Conservation (phyloP, 805 yeast genomes). For the Pichia nanzhaoensis region DNA sequence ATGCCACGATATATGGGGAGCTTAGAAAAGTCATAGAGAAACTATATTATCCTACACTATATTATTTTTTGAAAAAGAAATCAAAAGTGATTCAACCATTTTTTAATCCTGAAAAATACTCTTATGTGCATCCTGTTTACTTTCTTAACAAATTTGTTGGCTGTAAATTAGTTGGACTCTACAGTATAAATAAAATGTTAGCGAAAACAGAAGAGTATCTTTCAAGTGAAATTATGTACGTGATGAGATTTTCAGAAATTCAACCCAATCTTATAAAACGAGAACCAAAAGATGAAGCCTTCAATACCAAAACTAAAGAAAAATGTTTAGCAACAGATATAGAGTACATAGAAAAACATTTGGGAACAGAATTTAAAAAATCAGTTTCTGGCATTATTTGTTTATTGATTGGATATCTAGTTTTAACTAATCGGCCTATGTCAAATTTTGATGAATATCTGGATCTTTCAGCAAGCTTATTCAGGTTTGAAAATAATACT, state of each 20-base stretch:
- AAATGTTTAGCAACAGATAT: neutral
- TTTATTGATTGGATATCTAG: conserved; percentile 6
- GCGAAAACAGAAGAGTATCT: neutral
- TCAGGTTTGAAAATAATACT: neutral
- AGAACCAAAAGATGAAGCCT: neutral
- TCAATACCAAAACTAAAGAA: neutral
- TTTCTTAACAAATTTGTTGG: conserved; percentile 6
- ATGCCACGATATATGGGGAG: conserved; percentile 7
- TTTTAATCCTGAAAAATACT: conserved; percentile 6
- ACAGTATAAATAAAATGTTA: conserved; percentile 6
- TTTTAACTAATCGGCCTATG: conserved; percentile 4
- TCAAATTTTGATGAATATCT: conserved; percentile 3
- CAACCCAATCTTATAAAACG: neutral
- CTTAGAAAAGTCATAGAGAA: conserved; percentile 5
- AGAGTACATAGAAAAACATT: neutral
- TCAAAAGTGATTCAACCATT: conserved; percentile 2
- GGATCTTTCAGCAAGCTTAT: neutral
- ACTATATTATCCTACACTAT: conserved; percentile 8
- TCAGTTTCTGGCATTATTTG: conserved; percentile 4
- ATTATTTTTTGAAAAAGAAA: conserved; percentile 5
- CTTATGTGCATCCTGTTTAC: conserved; percentile 9
- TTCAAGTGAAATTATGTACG: neutral
- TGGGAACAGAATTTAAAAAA: neutral
- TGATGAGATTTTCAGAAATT: neutral
- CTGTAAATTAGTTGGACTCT: conserved; percentile 6